Evolutionary conservation across 208 protist genomes (phyloP).

Genomic region (Leishmania braziliensis): DNA sequence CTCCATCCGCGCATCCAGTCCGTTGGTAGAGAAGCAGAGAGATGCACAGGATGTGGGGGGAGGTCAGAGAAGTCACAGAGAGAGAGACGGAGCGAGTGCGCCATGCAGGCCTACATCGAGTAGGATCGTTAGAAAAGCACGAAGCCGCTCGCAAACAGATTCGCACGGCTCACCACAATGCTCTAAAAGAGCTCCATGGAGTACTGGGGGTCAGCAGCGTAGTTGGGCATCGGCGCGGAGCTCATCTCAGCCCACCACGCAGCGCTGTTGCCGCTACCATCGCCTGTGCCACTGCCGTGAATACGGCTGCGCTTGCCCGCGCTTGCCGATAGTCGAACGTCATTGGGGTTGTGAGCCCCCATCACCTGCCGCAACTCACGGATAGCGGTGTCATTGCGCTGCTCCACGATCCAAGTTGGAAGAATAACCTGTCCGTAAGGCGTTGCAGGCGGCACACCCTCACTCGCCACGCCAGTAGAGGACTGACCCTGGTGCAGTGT

Average conservation of each 20-base stretch:
- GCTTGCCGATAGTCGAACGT: conserved; percentile 42
- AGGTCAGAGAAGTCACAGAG: background rate
- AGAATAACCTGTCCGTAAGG: conserved; percentile 80
- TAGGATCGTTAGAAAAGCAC: background rate
- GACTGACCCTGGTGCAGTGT: conserved; percentile 22
- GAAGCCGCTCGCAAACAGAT: background rate
- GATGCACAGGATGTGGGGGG: background rate
- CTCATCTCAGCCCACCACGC: conserved; percentile 90
- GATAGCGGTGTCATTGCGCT: conserved; percentile 87
- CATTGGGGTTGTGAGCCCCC: conserved; percentile 74
- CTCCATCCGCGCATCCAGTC: background rate
- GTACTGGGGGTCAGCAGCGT: conserved; percentile 86
- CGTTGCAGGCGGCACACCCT: conserved; percentile 52
- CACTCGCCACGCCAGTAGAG: conserved; percentile 21
- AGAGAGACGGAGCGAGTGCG: background rate
- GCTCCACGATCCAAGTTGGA: conserved; percentile 86
- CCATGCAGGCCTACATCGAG: background rate
- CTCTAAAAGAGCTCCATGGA: conserved; percentile 90
- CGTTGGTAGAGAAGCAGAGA: background rate
- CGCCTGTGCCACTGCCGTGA: conserved; percentile 40
- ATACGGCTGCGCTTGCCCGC: conserved; percentile 42
- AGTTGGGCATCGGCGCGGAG: conserved; percentile 74
- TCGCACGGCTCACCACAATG: background rate
- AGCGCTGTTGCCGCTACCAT: conserved; percentile 35
- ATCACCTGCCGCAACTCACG: conserved; percentile 87